Conservation (phyloP, 2,329 filamentous ascomycete genomes). For the Chaetomium olivaceum region DNA sequence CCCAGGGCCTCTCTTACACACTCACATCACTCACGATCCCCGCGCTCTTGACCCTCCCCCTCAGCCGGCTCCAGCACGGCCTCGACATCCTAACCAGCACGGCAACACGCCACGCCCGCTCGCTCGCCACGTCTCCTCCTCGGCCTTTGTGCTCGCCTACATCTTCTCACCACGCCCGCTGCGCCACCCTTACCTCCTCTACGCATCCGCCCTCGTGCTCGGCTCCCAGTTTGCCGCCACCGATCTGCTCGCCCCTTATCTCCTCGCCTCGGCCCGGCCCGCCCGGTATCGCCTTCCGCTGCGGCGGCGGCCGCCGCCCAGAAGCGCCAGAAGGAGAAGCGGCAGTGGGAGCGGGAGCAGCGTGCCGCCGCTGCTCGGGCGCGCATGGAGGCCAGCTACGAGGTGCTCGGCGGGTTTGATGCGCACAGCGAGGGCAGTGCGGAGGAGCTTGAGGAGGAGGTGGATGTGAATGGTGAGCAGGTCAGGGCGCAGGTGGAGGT, state of each 20-base stretch:
- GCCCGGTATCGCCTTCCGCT: slow-evolving; percentile 20
- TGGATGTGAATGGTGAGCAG: slow-evolving; percentile 62
- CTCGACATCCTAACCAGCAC: slow-evolving; percentile 66
- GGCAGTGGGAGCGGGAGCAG: slow-evolving; percentile 27
- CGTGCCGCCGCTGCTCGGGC: slow-evolving; percentile 38
- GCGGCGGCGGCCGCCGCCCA: slow-evolving; percentile 28
- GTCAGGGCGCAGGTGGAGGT: slow-evolving; percentile 58
- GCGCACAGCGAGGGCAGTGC: slow-evolving; percentile 39
- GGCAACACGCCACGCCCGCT: slow-evolving; percentile 64
- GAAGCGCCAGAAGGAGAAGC: slow-evolving; percentile 11
- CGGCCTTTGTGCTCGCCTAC: slow-evolving; percentile 76
- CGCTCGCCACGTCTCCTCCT: slow-evolving; percentile 68
- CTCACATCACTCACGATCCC: slow-evolving; percentile 77
- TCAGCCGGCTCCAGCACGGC: slow-evolving; percentile 65
- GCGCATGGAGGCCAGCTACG: slow-evolving; percentile 70
- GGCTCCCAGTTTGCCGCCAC: slow-evolving; percentile 59
- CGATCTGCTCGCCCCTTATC: slow-evolving; percentile 49
- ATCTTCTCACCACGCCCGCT: slow-evolving; percentile 70
- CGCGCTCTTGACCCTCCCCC: slow-evolving; percentile 76
- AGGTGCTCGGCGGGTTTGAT: slow-evolving; percentile 52
- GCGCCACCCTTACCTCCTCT: slow-evolving; percentile 87
- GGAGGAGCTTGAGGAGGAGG: slow-evolving; percentile 50
- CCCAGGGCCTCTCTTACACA: slow-evolving; percentile 91
- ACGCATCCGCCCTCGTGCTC: slow-evolving; percentile 71
- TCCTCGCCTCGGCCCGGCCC: slow-evolving; percentile 37